Conservation (phyloP, 2,329 filamentous ascomycete species). For the Xylariales sp. region DNA sequence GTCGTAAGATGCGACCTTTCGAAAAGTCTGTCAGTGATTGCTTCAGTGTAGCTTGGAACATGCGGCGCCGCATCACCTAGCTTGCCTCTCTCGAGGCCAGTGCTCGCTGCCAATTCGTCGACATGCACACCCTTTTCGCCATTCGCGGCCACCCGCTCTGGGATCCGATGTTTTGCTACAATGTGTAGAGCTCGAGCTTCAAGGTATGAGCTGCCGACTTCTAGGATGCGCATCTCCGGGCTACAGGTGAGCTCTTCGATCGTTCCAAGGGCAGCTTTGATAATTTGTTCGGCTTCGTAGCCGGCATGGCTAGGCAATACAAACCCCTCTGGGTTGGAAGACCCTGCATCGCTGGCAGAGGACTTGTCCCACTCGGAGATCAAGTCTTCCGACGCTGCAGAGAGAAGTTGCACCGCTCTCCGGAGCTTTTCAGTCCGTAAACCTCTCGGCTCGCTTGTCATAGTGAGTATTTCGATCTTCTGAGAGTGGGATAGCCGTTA, state of each 20-base stretch:
- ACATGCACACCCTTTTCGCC: slow-evolving; percentile 13
- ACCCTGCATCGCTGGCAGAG: not conserved
- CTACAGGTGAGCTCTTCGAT: slow-evolving; percentile 17
- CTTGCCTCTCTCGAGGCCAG: not conserved
- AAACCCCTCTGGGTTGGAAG: too few species aligned
- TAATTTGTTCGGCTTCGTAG: not conserved
- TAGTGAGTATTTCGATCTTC: too few species aligned
- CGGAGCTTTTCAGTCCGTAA: too few species aligned
- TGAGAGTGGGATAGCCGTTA: too few species aligned
- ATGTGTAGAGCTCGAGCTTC: slow-evolving; percentile 17
- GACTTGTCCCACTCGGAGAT: not conserved
- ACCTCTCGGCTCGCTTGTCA: too few species aligned
- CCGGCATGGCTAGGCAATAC: not conserved
- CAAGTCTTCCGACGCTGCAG: not conserved
- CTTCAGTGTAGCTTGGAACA: too few species aligned
- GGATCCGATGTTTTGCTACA: slow-evolving; percentile 15
- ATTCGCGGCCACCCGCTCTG: slow-evolving; percentile 11
- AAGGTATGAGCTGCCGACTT: slow-evolving; percentile 15
- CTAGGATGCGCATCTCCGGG: slow-evolving; percentile 15
- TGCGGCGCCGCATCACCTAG: too few species aligned
- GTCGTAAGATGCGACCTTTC: slow-evolving; percentile 14
- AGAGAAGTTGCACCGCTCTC: not conserved
- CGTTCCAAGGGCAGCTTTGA: slow-evolving; percentile 13
- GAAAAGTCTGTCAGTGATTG: too few species aligned
- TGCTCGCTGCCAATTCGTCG: slow-evolving; percentile 12